Percentiles rank a stretch among this genome's conserved stretches.
These are phyloP conservation scores for Cordyceps farinosa DNA, from an alignment of 2,329 filamentous ascomycete genomes.

Conservation along the genomic window DNA sequence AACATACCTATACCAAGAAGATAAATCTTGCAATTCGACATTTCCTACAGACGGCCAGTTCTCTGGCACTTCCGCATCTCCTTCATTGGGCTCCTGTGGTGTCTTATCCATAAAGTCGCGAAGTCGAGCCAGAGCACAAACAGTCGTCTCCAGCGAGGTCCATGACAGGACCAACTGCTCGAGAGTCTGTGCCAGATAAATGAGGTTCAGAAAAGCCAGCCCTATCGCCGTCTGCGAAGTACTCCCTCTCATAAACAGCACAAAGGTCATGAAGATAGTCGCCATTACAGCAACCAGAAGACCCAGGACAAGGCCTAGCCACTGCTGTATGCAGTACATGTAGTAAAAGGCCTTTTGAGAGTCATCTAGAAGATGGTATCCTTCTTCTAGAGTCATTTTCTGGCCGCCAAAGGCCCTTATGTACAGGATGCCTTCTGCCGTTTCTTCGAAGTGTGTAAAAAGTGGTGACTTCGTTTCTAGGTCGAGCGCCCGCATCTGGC, in stretches of 20 bases:
- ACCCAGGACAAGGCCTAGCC: conserved; percentile 32
- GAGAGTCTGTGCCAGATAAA: background rate
- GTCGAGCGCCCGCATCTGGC: conserved; percentile 31
- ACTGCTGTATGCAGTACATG: conserved; percentile 50
- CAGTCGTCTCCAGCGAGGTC: conserved; percentile 7
- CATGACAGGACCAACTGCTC: background rate
- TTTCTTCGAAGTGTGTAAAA: conserved; percentile 37
- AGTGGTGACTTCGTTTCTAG: conserved; percentile 33
- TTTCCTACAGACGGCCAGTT: conserved; percentile 7
- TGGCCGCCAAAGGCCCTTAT: conserved; percentile 45
- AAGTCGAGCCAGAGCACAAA: conserved; percentile 1
- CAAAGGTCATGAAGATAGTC: background rate
- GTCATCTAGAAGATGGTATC: conserved; percentile 37
- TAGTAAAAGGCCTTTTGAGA: conserved; percentile 54
- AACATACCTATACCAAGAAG: background rate
- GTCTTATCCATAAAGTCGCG: background rate
- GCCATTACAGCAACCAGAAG: background rate
- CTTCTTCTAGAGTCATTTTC: conserved; percentile 37
- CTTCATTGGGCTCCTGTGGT: background rate
- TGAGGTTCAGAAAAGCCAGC: conserved; percentile 4
- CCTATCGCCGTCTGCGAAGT: conserved; percentile 8
- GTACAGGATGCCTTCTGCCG: conserved; percentile 40
- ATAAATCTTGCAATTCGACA: background rate
- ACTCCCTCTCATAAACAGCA: background rate
- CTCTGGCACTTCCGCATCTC: background rate